Conservation (phyloP, 164 flowering plant genomes). For the Nymphaea colorata region DNA sequence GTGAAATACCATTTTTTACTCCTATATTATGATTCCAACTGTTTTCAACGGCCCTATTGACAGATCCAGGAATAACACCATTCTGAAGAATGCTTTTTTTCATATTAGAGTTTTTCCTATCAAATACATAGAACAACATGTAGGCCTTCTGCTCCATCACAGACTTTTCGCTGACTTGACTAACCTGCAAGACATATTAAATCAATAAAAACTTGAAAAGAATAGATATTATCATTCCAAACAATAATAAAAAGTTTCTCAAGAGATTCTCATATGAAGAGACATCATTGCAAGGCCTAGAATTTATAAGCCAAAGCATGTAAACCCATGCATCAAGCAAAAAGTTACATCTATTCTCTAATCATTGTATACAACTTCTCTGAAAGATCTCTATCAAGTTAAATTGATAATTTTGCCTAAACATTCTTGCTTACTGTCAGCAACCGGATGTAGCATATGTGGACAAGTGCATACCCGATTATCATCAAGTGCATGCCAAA, state of each 20-base stretch:
- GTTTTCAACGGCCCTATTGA: constrained; percentile 10
- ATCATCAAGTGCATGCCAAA: constrained; percentile 94
- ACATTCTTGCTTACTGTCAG: background rate
- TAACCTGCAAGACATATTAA: constrained; percentile 36
- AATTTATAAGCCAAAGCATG: background rate
- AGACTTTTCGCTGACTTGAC: constrained; percentile 53
- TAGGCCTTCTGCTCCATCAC: constrained; percentile 92
- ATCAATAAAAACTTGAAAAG: background rate
- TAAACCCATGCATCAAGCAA: background rate
- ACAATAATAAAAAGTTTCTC: background rate
- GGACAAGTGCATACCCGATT: constrained; percentile 41
- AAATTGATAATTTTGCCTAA: background rate
- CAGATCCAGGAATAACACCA: constrained; percentile 8
- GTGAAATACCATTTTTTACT: constrained; percentile 8
- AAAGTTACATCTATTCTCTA: background rate
- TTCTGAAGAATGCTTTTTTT: constrained; percentile 29
- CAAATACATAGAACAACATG: constrained; percentile 88
- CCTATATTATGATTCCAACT: constrained; percentile 15
- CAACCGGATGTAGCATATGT: background rate
- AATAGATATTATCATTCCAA: background rate
- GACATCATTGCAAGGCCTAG: background rate
- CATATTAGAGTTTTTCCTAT: constrained; percentile 27
- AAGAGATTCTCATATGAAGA: background rate
- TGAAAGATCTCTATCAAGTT: background rate
- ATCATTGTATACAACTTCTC: background rate